Percentiles rank a stretch among this genome's conserved stretches.
These are phyloP conservation scores for Quillaja saponaria DNA, from an alignment of 306 rosid species.

Conservation along the genomic window DNA sequence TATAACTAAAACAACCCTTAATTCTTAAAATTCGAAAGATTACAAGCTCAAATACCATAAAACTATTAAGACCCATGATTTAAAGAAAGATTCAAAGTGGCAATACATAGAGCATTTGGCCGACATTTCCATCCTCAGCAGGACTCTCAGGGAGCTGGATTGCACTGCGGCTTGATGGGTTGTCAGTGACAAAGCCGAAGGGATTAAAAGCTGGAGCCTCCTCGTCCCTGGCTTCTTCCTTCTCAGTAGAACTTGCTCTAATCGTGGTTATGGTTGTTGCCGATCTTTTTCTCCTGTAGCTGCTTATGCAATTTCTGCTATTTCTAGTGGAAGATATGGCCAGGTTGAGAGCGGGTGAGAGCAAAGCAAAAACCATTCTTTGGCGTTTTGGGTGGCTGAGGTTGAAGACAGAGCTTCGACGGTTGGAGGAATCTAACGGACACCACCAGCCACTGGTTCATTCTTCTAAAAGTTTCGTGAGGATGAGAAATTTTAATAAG, in stretches of 20 bases:
- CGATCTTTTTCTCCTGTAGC: constrained; percentile 24
- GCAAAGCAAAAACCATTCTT: constrained; percentile 42
- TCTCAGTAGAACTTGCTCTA: constrained; percentile 58
- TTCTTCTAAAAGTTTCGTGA: no score
- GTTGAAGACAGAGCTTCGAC: not conserved
- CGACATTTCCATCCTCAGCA: constrained; percentile 95
- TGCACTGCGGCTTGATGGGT: constrained; percentile 85
- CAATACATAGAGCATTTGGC: constrained; percentile 86
- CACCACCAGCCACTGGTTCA: constrained; percentile 20
- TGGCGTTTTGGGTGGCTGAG: constrained; percentile 22
- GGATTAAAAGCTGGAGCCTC: constrained; percentile 67
- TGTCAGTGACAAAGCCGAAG: constrained; percentile 93
- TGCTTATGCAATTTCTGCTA: not conserved
- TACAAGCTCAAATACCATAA: not conserved
- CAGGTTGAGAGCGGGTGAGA: constrained; percentile 54
- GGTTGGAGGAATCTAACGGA: not conserved
- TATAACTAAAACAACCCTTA: not conserved
- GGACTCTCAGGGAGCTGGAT: constrained; percentile 82
- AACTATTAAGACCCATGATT: not conserved
- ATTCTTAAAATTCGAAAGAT: not conserved
- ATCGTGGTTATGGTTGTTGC: constrained; percentile 13
- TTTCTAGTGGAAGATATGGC: constrained; percentile 29
- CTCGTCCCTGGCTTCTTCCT: constrained; percentile 39
- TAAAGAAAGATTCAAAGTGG: not conserved
- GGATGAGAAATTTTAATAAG: no score